Evolutionary conservation across 768 basidiomycete species (phyloP), one percentile per base, ranked within the genome.

Genomic region (Termitomyces heimii): DNA sequence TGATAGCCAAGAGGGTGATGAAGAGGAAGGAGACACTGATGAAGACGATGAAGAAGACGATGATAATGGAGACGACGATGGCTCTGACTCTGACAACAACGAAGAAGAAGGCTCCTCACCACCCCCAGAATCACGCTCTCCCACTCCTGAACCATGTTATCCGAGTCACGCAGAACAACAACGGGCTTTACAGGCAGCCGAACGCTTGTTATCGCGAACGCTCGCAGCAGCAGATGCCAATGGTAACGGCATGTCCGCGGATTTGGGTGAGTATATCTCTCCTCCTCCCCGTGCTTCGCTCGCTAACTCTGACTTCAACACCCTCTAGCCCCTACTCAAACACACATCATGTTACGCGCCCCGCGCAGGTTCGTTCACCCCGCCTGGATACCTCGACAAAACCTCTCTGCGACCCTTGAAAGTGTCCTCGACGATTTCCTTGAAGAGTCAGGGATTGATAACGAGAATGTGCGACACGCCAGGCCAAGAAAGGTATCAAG

Each of bases 311-410:
- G 2, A 49, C 3, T 10, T 53, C 26, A 32, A 13, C 29, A 43
- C 20, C 26, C 10, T 28, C 18, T 43, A 80, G 78, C 75, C 2
- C 75, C 77, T 2, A 77, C 76, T 0, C 76, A 77, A 56, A 77
- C 75, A n/a, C 74, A 80, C 56, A 66, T 80, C 35, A 68, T 80
- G 28, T 62, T 80, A 24, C 77, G 74, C 31, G 78, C 78, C 0
- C 78, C 78, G 1, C 66, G 78, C n/a, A 66, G 71, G n/a, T 79
- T 80, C 63, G 53, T 53, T 13, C 78, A 80, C 55, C 77, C 77
- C 4, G 70, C 76, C 5, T 80, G 78, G 78, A 67, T 76, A 29
- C 78, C 78, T 10, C 70, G 75, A 24, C 81, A 79, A 61, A 78
- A 75, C 58, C 60, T 76, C 6, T 69, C 71, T 1, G 52, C 63